Base-by-base conservation (phyloP, 306 rosid species). In the Inga laurina region DNA sequence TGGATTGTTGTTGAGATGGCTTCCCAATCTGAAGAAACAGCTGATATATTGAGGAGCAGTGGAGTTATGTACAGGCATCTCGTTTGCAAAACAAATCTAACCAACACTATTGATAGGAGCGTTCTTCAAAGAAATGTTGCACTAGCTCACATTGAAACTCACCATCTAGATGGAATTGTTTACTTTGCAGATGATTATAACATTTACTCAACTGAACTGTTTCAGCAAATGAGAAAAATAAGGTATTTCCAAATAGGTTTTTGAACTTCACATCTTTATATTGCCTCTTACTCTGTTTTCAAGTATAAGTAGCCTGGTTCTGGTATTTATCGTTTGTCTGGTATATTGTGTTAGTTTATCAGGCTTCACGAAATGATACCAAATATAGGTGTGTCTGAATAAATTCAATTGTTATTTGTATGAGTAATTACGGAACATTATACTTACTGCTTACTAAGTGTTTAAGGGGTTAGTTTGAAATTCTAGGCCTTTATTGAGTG, bases 1-100 rank as follows among this genome's bases (percentile, higher is more conserved):
- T 96, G 98, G 98, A 92, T 96, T 14, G 94, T 96, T 85, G 97
- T 92, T 82, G 99, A 96, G 83, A 86, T 87, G 92, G 74, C 84
- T 78, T 91, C 97, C 79, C 99, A 96, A 85, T 92, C 96, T 27
- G 91, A 87, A 64, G 94, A 96, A 89, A 93, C 94, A 13, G 91
- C 92, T 57, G 92, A 88, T 65, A 75, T 92, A 66, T 85, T 93
- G 91, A 90, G 93, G 83, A 90, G 84, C 82, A 89, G 92, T 67
- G 94, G 98, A 81, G 79, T 93, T 67, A 88, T 91, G 93, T 96
- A 92, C 83, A 92, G 92, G 84, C 98, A 93, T 86, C 97, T 96
- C 30, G 82, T 87, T 83, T 96, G 97, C 86, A 86, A 74, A 81
- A 81, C 78, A 57, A 93, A 92, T 86, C 45, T 88, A 45, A 91